phyloP scores from a whole-genome alignment of 208 protist genomes.

The Leishmania tropica region DNA sequence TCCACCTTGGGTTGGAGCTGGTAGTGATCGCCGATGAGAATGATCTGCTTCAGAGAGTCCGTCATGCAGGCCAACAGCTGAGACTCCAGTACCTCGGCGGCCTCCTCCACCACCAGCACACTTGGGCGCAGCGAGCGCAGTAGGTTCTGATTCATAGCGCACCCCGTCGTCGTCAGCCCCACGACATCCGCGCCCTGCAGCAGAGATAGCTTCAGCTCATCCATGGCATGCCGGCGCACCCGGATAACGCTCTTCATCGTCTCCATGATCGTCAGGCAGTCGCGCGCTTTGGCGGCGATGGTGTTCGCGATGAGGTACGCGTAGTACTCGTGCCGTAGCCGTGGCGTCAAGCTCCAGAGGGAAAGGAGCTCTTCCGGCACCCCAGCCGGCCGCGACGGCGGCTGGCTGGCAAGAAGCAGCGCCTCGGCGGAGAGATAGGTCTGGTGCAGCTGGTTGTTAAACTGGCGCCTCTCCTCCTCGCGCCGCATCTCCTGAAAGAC shows the following conservation, averaged over 20 bases:
- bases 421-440: slow-evolving; percentile 80
- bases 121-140: slow-evolving; percentile 78
- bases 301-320: slow-evolving; percentile 80
- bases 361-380: slow-evolving; percentile 79
- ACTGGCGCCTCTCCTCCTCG: slow-evolving; percentile 74
- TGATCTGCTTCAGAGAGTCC: slow-evolving; percentile 88
- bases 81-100: slow-evolving; percentile 93
- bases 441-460: slow-evolving; percentile 72
- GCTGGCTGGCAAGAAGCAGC: slow-evolving; percentile 55
- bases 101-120: slow-evolving; percentile 94
- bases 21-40: slow-evolving; percentile 93
- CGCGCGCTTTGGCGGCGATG: slow-evolving; percentile 74
- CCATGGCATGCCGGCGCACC: slow-evolving; percentile 84
- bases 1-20: slow-evolving; percentile 94
- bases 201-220: slow-evolving; percentile 75
- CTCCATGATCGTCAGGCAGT: slow-evolving; percentile 80
- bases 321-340: slow-evolving; percentile 81
- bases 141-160: slow-evolving; percentile 91
- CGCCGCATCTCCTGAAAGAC: slow-evolving; percentile 91
- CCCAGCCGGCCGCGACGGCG: slow-evolving; percentile 48
- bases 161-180: slow-evolving; percentile 93
- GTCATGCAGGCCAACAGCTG: slow-evolving; percentile 93
- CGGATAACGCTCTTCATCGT: slow-evolving; percentile 66
- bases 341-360: slow-evolving; percentile 83
- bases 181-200: slow-evolving; percentile 91